Conservation (phyloP, 345 rosid species). For the Kandelia obovata region DNA sequence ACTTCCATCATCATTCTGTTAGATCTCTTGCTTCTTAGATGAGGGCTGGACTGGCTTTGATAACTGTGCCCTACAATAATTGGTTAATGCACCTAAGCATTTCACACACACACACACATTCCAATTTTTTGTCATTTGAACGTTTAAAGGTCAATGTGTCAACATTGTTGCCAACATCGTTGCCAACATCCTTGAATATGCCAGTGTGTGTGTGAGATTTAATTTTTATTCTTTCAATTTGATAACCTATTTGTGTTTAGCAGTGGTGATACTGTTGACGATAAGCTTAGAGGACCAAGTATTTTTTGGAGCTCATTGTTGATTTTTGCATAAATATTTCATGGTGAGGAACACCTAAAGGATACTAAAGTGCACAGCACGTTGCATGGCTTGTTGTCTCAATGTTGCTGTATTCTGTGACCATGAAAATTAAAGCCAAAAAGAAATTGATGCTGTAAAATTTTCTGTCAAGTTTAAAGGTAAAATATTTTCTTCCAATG, state of each 20-base stretch:
- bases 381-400: background rate
- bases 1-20: background rate
- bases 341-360: background rate
- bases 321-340: background rate
- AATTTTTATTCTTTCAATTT: background rate
- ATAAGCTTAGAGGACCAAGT: background rate
- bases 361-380: background rate
- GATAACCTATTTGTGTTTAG: too few species aligned
- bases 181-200: constrained; percentile 5
- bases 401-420: background rate
- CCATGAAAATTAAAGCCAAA: background rate
- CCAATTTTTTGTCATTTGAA: too few species aligned
- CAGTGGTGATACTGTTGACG: background rate
- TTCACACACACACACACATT: too few species aligned
- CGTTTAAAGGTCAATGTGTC: too few species aligned
- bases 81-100: background rate
- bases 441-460: background rate
- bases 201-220: background rate
- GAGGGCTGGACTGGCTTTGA: background rate
- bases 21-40: too few species aligned
- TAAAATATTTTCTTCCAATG: too few species aligned
- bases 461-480: too few species aligned
- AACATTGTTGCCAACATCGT: background rate
- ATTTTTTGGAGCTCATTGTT: background rate
- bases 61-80: background rate